Conservation (phyloP, 495 filamentous ascomycete genomes). For the Tricharina praecox region DNA sequence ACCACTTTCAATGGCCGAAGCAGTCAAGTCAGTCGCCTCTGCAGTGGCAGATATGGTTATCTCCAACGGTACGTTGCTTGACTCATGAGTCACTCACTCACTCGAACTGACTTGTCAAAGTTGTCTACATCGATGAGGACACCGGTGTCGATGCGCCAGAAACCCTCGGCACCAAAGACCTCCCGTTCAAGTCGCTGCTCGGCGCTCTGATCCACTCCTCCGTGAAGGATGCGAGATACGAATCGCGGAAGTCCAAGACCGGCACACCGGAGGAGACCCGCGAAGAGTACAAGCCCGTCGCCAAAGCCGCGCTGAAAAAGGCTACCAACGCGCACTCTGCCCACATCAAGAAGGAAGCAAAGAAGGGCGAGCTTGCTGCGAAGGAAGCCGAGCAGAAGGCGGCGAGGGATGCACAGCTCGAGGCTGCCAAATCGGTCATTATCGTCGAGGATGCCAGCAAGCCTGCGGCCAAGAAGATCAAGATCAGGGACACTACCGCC, state of each 20-base stretch:
- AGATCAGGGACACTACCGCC: conserved; percentile 50
- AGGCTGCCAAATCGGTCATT: conserved; percentile 65
- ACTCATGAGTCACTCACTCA: neutral
- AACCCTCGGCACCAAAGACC: conserved; percentile 39
- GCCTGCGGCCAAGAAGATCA: conserved; percentile 59
- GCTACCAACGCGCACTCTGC: conserved; percentile 43
- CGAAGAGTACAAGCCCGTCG: conserved; percentile 46
- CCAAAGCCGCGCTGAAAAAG: conserved; percentile 55
- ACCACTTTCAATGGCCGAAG: conserved; percentile 13
- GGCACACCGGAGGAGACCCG: conserved; percentile 38
- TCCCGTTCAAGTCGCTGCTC: conserved; percentile 52
- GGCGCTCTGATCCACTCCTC: conserved; percentile 45
- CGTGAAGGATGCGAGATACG: conserved; percentile 36
- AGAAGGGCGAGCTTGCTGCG: conserved; percentile 28
- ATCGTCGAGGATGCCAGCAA: conserved; percentile 67
- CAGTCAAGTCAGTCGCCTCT: conserved; percentile 11
- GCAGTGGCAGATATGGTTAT: conserved; percentile 15
- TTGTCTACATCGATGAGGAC: conserved; percentile 54
- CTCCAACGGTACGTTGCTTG: conserved; percentile 1
- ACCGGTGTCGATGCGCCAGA: conserved; percentile 41
- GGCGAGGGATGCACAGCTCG: conserved; percentile 31
- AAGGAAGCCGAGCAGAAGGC: conserved; percentile 48
- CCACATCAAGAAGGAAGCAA: conserved; percentile 44
- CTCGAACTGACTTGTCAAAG: conserved; percentile 8
- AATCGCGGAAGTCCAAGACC: conserved; percentile 45